These are phyloP conservation scores for Aspergillus nanangensis DNA, from an alignment of 495 filamentous ascomycete genomes.

Conservation along the genomic window DNA sequence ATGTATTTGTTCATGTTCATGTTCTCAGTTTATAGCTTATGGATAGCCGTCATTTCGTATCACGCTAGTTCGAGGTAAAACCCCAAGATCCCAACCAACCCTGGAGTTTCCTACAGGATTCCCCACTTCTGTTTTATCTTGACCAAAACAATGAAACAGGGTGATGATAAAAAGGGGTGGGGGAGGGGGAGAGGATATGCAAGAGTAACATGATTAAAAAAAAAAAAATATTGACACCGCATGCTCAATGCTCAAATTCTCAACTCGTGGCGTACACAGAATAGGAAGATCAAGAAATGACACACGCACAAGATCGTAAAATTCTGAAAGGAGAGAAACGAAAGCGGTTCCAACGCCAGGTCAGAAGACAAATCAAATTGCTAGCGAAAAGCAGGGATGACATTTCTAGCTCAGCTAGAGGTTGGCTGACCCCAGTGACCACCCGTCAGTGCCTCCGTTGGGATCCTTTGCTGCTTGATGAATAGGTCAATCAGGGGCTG, in stretches of 20 bases:
- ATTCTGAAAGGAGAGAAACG: slow-evolving; percentile 1
- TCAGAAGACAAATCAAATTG: slow-evolving; percentile 30
- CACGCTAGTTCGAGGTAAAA: slow-evolving; percentile 2
- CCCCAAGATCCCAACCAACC: not conserved
- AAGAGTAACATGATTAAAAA: slow-evolving; percentile 24
- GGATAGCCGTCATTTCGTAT: slow-evolving; percentile 6
- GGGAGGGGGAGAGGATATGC: slow-evolving; percentile 19
- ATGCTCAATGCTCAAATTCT: slow-evolving; percentile 41
- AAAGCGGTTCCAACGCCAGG: slow-evolving; percentile 34
- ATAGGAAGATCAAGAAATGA: slow-evolving; percentile 12
- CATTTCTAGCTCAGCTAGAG: slow-evolving; percentile 31
- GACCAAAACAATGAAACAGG: slow-evolving; percentile 11
- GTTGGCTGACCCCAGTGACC: slow-evolving; percentile 44
- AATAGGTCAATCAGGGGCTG: slow-evolving; percentile 87
- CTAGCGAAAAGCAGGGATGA: slow-evolving; percentile 12
- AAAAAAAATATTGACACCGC: slow-evolving; percentile 35
- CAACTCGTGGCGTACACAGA: slow-evolving; percentile 23
- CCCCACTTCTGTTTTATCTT: slow-evolving; percentile 11
- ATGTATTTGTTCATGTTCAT: not conserved
- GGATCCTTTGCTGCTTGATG: slow-evolving; percentile 78
- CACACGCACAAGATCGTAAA: slow-evolving; percentile 8
- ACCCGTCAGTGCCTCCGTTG: slow-evolving; percentile 55
- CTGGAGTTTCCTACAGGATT: not conserved
- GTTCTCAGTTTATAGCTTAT: not conserved
- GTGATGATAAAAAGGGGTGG: not conserved